A percentile compares a stretch with the other conserved stretches of the same genome.
These are phyloP conservation scores for Coriaria nepalensis DNA, from an alignment of 306 rosid genomes.

Conservation along the genomic window DNA sequence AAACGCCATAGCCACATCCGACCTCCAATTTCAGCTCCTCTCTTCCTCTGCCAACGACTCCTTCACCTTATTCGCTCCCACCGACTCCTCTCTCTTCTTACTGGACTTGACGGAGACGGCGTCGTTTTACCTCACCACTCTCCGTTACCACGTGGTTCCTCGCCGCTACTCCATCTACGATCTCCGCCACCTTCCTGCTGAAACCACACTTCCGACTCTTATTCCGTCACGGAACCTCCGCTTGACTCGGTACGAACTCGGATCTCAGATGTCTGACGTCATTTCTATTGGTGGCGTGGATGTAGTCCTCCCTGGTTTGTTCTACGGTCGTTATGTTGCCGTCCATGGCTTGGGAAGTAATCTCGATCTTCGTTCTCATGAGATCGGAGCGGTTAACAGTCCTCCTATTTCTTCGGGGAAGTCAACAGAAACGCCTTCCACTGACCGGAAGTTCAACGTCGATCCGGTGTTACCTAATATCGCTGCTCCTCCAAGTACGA, in stretches of 20 bases:
- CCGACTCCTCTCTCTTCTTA: conserved; percentile 47
- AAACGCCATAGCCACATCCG: conserved; percentile 58
- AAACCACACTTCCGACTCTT: conserved; percentile 32
- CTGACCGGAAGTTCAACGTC: background rate
- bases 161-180: conserved; percentile 36
- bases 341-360: conserved; percentile 23
- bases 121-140: conserved; percentile 33
- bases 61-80: conserved; percentile 55
- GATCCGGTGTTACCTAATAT: background rate
- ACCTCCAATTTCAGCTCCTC: conserved; percentile 28
- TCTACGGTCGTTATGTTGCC: conserved; percentile 11
- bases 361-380: conserved; percentile 10
- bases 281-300: conserved; percentile 26
- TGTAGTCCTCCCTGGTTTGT: conserved; percentile 16
- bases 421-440: background rate
- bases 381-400: background rate
- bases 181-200: conserved; percentile 26
- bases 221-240: conserved; percentile 17
- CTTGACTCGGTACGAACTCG: conserved; percentile 8
- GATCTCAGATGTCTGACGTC: background rate
- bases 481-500: too few relatives aligned
- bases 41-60: conserved; percentile 16
- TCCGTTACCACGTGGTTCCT: conserved; percentile 48
- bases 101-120: conserved; percentile 47
- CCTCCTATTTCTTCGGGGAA: conserved; percentile 4